Evolutionary conservation across 2,329 filamentous ascomycete genomes (phyloP).

Genomic region (Calonectria pseudoreteaudii): DNA sequence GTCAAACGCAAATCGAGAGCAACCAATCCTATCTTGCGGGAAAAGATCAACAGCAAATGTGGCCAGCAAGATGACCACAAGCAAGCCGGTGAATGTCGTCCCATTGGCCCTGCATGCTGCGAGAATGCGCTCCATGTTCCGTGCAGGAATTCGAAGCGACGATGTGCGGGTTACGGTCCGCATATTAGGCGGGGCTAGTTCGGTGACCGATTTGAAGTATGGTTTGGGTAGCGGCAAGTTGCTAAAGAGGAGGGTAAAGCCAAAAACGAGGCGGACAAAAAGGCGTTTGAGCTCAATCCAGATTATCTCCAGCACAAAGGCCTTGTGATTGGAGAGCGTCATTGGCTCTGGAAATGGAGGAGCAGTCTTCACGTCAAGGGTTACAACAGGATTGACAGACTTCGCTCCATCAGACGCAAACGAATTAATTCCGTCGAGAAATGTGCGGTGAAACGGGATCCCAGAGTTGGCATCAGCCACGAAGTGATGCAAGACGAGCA

Average conservation of each 20-base stretch:
- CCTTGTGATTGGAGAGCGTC: neutral
- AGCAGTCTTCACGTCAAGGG: neutral
- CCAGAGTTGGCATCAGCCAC: constrained; percentile 25
- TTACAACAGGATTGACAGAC: neutral
- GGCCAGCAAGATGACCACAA: constrained; percentile 30
- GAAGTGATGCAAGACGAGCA: constrained; percentile 27
- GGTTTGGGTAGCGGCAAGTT: constrained; percentile 19
- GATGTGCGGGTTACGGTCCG: constrained; percentile 24
- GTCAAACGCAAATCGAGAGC: constrained; percentile 24
- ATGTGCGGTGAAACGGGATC: constrained; percentile 26
- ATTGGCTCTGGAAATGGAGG: constrained; percentile 12
- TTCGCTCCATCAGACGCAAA: neutral
- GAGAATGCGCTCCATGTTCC: constrained; percentile 21
- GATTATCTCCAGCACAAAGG: constrained; percentile 16
- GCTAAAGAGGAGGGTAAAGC: constrained; percentile 17
- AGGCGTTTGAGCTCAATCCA: constrained; percentile 11
- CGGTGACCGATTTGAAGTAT: constrained; percentile 20
- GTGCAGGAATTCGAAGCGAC: constrained; percentile 21
- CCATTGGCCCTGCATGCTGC: constrained; percentile 28
- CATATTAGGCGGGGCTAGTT: constrained; percentile 17
- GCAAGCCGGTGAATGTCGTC: constrained; percentile 38
- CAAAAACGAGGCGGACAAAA: constrained; percentile 8
- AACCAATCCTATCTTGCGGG: constrained; percentile 31
- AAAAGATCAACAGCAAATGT: constrained; percentile 37
- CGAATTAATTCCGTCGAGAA: constrained; percentile 25